phyloP scores from a whole-genome alignment of 164 flowering plant genomes.

The Chloranthus sessilifolius region DNA sequence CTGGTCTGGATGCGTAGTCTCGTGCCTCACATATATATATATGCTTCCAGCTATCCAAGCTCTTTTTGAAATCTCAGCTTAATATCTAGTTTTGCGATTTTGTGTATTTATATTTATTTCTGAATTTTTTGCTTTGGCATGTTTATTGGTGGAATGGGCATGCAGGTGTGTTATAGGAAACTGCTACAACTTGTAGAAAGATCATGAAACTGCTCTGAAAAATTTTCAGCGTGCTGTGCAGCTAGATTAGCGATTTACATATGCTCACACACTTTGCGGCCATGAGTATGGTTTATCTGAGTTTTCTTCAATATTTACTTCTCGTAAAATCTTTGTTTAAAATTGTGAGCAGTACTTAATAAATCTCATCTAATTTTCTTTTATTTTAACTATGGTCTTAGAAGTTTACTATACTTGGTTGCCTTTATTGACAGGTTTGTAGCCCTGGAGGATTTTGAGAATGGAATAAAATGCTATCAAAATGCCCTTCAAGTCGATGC shows the following conservation, averaged over 20 bases:
- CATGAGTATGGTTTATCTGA: conserved; percentile 97
- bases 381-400: conserved; percentile 4
- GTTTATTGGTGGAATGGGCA: conserved; percentile 8
- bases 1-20: too few relatives aligned
- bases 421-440: conserved; percentile 50
- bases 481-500: conserved; percentile 75
- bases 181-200: conserved; percentile 97
- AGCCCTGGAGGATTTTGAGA: conserved; percentile 90
- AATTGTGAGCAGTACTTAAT: too few relatives aligned
- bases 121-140: background rate
- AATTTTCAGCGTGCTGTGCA: conserved; percentile 91
- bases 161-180: conserved; percentile 99
- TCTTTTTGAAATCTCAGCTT: too few relatives aligned
- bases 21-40: too few relatives aligned
- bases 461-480: conserved; percentile 87
- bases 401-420: background rate
- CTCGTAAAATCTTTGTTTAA: too few relatives aligned
- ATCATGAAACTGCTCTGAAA: conserved; percentile 94
- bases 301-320: too few relatives aligned
- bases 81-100: too few relatives aligned
- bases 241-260: conserved; percentile 77
- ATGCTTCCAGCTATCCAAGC: too few relatives aligned
- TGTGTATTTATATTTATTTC: too few relatives aligned
- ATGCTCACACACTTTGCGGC: conserved; percentile 96
- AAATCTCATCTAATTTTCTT: too few relatives aligned